These are phyloP conservation scores for Trichothecium sympodiale DNA, from an alignment of 2,329 filamentous ascomycete species.

Conservation along the genomic window DNA sequence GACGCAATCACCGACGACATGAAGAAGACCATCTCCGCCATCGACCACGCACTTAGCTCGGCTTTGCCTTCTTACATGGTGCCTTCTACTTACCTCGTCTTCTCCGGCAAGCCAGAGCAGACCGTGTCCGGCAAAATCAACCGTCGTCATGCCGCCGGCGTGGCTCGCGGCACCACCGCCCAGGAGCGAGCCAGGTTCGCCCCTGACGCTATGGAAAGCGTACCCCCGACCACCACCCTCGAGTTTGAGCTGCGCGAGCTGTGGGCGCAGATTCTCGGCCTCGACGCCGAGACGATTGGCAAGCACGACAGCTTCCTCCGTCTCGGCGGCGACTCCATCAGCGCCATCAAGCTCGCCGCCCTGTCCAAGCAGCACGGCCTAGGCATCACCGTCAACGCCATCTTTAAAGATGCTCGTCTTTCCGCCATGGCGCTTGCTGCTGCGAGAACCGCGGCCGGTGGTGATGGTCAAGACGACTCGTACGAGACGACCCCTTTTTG, in stretches of 20 bases:
- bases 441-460: not conserved
- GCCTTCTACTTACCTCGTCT: slow-evolving; percentile 6
- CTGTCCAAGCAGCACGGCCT: not conserved
- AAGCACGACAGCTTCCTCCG: slow-evolving; percentile 8
- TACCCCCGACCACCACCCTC: slow-evolving; percentile 8
- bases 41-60: slow-evolving; percentile 3
- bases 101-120: slow-evolving; percentile 6
- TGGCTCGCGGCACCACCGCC: slow-evolving; percentile 7
- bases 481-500: not conserved
- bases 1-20: not conserved
- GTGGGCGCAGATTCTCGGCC: slow-evolving; percentile 4
- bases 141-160: slow-evolving; percentile 2
- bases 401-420: slow-evolving; percentile 4
- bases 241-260: slow-evolving; percentile 2
- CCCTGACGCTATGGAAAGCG: slow-evolving; percentile 3
- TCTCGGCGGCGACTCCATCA: slow-evolving; percentile 12
- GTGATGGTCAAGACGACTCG: not conserved
- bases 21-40: slow-evolving; percentile 1
- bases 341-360: slow-evolving; percentile 9
- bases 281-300: slow-evolving; percentile 4
- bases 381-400: slow-evolving; percentile 1
- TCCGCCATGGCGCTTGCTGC: slow-evolving; percentile 24
- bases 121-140: slow-evolving; percentile 7
- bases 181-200: slow-evolving; percentile 3
- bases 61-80: slow-evolving; percentile 8